Conservation (phyloP, 257 asterid genomes). For the Nicotiana tomentosiformis region DNA sequence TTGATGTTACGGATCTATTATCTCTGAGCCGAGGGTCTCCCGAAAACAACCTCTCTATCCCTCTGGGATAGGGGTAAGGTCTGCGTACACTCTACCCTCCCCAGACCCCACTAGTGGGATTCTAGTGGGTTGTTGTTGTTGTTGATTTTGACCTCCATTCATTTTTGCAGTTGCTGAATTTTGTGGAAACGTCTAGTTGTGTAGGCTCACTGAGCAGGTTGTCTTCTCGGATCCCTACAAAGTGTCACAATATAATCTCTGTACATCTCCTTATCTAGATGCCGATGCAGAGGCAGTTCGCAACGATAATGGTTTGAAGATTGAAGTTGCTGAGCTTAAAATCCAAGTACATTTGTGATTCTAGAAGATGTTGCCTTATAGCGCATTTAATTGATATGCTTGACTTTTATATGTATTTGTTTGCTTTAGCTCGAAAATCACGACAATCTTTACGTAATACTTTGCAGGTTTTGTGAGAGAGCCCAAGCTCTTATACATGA, state of each 20-base stretch:
- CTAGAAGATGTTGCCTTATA: not conserved
- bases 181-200: conserved; percentile 87
- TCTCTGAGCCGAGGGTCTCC: too few species aligned
- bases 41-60: too few species aligned
- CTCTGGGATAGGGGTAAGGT: too few species aligned
- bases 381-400: not conserved
- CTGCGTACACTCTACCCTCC: too few species aligned
- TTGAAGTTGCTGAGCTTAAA: conserved; percentile 85
- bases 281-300: too few species aligned
- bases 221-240: too few species aligned
- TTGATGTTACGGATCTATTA: too few species aligned
- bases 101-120: too few species aligned
- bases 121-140: too few species aligned
- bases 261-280: too few species aligned
- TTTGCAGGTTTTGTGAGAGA: conserved; percentile 85
- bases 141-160: not conserved
- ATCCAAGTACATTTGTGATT: conserved; percentile 46
- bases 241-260: too few species aligned
- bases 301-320: not conserved
- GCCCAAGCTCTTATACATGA: conserved; percentile 95
- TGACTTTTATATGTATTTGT: conserved; percentile 20
- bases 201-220: conserved; percentile 19
- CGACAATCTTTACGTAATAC: not conserved
- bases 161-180: conserved; percentile 29
- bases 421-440: not conserved